Evolutionary conservation across 2,329 filamentous ascomycete species (phyloP).

Genomic region (Colletotrichum destructivum): DNA sequence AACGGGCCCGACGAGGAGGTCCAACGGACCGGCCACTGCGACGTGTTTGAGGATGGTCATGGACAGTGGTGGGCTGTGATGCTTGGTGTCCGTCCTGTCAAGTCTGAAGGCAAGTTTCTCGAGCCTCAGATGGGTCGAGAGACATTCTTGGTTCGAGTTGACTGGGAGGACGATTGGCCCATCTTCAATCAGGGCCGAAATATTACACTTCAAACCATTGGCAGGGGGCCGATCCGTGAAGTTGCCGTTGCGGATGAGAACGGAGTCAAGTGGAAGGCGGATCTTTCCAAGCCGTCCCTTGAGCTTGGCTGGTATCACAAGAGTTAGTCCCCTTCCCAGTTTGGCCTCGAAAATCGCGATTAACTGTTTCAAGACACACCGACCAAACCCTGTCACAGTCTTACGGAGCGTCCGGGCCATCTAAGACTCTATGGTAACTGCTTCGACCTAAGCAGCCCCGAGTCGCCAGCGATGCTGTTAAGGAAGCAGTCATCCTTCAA

Average conservation of each 20-base stretch:
- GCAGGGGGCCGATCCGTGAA: slow-evolving; percentile 46
- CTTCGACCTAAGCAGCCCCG: slow-evolving; percentile 65
- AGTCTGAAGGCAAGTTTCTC: slow-evolving; percentile 48
- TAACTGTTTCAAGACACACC: slow-evolving; percentile 59
- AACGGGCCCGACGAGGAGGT: slow-evolving; percentile 64
- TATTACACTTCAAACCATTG: slow-evolving; percentile 56
- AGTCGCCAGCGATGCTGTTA: slow-evolving; percentile 66
- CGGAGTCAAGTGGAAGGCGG: slow-evolving; percentile 48
- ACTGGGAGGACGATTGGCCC: slow-evolving; percentile 68
- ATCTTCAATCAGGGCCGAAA: slow-evolving; percentile 63
- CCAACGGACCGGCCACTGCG: slow-evolving; percentile 65
- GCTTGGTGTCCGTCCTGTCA: slow-evolving; percentile 59
- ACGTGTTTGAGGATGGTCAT: slow-evolving; percentile 60
- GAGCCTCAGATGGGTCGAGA: slow-evolving; percentile 63
- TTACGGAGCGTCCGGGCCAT: slow-evolving; percentile 59
- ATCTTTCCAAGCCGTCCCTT: slow-evolving; percentile 51
- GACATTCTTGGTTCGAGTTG: slow-evolving; percentile 64
- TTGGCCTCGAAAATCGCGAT: not conserved
- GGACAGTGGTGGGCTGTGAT: slow-evolving; percentile 66
- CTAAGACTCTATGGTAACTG: slow-evolving; percentile 67
- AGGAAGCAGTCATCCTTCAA: slow-evolving; percentile 66
- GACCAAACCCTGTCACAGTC: slow-evolving; percentile 60
- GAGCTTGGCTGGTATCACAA: slow-evolving; percentile 58
- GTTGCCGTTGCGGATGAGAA: slow-evolving; percentile 51
- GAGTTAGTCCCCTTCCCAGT: slow-evolving; percentile 44